Conservation (phyloP, 139 green algal genomes). For the Picochlorum sp. region DNA sequence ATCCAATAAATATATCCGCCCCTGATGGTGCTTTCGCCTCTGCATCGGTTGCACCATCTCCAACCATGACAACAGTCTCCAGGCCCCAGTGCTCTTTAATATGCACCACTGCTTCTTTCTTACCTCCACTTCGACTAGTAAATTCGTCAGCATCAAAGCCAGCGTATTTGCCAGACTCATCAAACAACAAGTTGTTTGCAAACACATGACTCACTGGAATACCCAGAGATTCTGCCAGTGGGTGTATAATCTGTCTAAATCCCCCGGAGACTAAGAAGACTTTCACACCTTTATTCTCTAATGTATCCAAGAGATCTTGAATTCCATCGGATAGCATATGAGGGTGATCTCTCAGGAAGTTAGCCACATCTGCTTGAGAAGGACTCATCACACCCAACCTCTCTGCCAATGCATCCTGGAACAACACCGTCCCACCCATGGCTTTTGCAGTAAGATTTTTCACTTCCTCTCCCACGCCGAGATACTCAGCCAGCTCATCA, state of each 20-base stretch:
- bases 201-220: slow-evolving; percentile 80
- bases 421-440: slow-evolving; percentile 84
- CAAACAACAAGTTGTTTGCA: slow-evolving; percentile 89
- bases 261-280: slow-evolving; percentile 95
- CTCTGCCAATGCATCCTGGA: slow-evolving; percentile 76
- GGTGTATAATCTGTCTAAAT: slow-evolving; percentile 89
- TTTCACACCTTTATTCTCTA: slow-evolving; percentile 50
- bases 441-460: slow-evolving; percentile 47
- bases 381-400: slow-evolving; percentile 74
- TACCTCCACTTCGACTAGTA: slow-evolving; percentile 84
- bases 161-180: slow-evolving; percentile 72
- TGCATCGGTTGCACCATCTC: slow-evolving; percentile 92
- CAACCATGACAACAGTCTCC: slow-evolving; percentile 80
- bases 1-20: slow-evolving; percentile 92
- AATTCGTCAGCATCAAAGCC: slow-evolving; percentile 92
- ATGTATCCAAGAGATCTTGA: slow-evolving; percentile 62
- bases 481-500: slow-evolving; percentile 87
- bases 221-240: slow-evolving; percentile 74
- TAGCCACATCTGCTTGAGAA: slow-evolving; percentile 11
- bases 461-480: slow-evolving; percentile 83
- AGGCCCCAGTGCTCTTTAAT: slow-evolving; percentile 70
- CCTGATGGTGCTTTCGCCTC: slow-evolving; percentile 76
- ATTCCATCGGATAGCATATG: slow-evolving; percentile 71
- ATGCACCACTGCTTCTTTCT: slow-evolving; percentile 71
- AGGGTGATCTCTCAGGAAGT: slow-evolving; percentile 6